These are phyloP conservation scores for Mycena vulgaris DNA, from an alignment of 768 basidiomycete species.

Conservation along the genomic window DNA sequence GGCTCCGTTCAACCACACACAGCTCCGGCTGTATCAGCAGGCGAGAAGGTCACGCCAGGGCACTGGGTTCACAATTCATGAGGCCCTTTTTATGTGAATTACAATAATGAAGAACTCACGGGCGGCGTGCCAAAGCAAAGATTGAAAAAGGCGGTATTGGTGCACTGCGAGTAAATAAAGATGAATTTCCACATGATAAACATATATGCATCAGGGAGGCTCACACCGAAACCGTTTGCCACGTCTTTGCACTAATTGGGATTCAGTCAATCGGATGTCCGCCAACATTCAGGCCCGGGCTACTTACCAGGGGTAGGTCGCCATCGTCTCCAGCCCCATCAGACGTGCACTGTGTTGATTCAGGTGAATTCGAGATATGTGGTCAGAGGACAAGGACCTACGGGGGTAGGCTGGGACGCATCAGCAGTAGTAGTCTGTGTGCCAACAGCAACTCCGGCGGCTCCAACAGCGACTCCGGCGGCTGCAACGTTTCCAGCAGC, in stretches of 20 bases:
- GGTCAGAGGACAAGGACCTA: constrained; percentile 18
- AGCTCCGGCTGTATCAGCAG: constrained; percentile 23
- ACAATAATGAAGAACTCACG: constrained; percentile 21
- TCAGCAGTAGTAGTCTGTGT: constrained; percentile 22
- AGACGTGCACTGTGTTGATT: constrained; percentile 21
- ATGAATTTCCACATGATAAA: constrained; percentile 14
- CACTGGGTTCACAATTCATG: constrained; percentile 21
- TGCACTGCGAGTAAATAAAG: constrained; percentile 22
- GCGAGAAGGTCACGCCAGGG: constrained; percentile 26
- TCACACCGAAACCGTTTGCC: constrained; percentile 21
- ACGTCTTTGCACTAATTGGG: constrained; percentile 24
- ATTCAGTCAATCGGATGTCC: constrained; percentile 16
- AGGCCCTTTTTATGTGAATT: constrained; percentile 22
- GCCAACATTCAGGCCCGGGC: constrained; percentile 17
- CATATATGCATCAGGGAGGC: constrained; percentile 18
- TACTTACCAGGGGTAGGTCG: constrained; percentile 24
- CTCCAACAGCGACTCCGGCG: constrained; percentile 15
- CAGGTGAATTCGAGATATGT: constrained; percentile 23
- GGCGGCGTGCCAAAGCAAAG: constrained; percentile 21
- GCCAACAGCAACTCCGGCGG: constrained; percentile 21
- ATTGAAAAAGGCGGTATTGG: constrained; percentile 21
- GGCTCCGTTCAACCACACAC: constrained; percentile 22
- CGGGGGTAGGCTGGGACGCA: constrained; percentile 22
- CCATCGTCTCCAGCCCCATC: constrained; percentile 15
- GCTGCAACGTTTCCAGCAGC: constrained; percentile 16